phyloP scores from a whole-genome alignment of 306 rosid species.

The Leucaena leucocephala region DNA sequence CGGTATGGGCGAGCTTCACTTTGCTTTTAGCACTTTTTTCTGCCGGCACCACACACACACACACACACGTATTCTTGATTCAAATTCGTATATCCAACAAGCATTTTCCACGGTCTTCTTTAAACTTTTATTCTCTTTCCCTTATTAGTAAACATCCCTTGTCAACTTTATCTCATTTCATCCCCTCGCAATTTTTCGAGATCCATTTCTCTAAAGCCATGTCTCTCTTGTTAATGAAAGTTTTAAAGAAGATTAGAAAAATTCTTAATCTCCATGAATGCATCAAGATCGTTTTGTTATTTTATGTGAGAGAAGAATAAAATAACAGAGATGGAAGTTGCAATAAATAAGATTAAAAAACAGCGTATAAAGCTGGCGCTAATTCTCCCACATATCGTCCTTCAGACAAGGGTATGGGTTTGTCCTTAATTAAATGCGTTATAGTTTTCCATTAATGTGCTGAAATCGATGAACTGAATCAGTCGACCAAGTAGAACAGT shows the following conservation, averaged over 20 bases:
- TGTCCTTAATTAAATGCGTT: slow-evolving; percentile 12
- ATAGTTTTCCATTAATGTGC: slow-evolving; percentile 9
- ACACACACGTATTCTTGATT: neutral
- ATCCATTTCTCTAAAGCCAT: neutral
- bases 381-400: slow-evolving; percentile 12
- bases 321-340: neutral
- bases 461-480: slow-evolving; percentile 26
- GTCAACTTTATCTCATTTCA: neutral
- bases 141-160: neutral
- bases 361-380: neutral
- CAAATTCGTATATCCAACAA: neutral
- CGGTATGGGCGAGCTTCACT: slow-evolving; percentile 60
- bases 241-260: neutral
- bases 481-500: neutral
- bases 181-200: neutral
- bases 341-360: neutral
- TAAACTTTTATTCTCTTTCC: neutral
- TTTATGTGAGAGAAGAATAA: neutral
- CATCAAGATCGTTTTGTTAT: neutral
- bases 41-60: neutral
- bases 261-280: neutral
- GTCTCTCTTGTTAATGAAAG: too few species aligned
- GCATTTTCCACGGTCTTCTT: neutral
- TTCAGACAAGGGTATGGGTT: slow-evolving; percentile 23
- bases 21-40: slow-evolving; percentile 34